A percentile compares a stretch with the other conserved stretches of the same genome.
phyloP scores from a whole-genome alignment of 1,139 yeast genomes.

The Hemisphaericaspora subhashii region DNA sequence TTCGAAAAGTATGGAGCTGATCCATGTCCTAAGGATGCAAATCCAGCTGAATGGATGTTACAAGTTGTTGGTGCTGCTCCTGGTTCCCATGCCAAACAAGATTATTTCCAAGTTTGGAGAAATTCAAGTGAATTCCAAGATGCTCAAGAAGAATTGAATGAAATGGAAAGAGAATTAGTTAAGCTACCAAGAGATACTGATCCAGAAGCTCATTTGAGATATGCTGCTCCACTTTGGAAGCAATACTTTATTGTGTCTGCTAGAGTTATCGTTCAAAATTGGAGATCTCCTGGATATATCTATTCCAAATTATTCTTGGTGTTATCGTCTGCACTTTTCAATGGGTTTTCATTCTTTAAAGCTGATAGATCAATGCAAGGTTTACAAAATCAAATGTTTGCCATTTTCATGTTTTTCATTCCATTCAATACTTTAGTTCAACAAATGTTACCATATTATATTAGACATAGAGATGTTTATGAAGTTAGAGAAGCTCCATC shows the following conservation, averaged over 20 bases:
- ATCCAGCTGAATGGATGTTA: slow-evolving; percentile 59
- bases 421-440: slow-evolving; percentile 54
- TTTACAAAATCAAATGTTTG: slow-evolving; percentile 49
- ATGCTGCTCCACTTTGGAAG: slow-evolving; percentile 28
- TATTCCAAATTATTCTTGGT: slow-evolving; percentile 41
- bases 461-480: slow-evolving; percentile 34
- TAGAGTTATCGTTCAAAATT: slow-evolving; percentile 36
- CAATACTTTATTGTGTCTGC: slow-evolving; percentile 26
- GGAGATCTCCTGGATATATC: slow-evolving; percentile 46
- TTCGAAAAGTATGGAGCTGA: slow-evolving; percentile 56
- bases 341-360: slow-evolving; percentile 47
- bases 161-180: slow-evolving; percentile 32
- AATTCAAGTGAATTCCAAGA: slow-evolving; percentile 26
- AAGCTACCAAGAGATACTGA: slow-evolving; percentile 26
- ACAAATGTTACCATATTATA: slow-evolving; percentile 42
- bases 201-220: slow-evolving; percentile 23
- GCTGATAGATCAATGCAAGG: slow-evolving; percentile 37
- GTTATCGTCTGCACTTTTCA: slow-evolving; percentile 42
- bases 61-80: slow-evolving; percentile 50
- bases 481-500: slow-evolving; percentile 39
- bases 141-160: slow-evolving; percentile 23
- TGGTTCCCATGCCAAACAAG: slow-evolving; percentile 33
- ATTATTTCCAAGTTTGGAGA: slow-evolving; percentile 35
- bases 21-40: slow-evolving; percentile 44
- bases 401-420: slow-evolving; percentile 53